Evolutionary conservation across 352 stramenopile species (phyloP).

Genomic region (Globisporangium solare): DNA sequence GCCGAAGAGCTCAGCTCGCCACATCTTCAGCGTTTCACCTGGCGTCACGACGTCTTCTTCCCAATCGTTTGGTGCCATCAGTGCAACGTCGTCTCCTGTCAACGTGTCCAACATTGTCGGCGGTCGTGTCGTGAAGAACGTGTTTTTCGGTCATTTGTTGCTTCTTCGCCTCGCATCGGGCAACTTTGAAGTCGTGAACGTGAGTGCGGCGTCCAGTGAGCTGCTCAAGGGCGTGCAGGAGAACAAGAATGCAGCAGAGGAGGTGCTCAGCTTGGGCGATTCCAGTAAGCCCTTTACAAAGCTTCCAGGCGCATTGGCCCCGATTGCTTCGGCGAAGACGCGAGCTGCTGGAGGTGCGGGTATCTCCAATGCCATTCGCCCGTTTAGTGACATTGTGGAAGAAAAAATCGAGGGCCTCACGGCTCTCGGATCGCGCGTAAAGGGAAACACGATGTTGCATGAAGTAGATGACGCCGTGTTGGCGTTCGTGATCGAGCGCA

Average conservation of each 20-base stretch:
- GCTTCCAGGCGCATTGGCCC: slow-evolving; percentile 48
- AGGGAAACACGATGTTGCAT: slow-evolving; percentile 48
- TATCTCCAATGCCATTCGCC: slow-evolving; percentile 23
- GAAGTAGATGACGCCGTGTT: slow-evolving; percentile 71
- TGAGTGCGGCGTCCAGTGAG: slow-evolving; percentile 68
- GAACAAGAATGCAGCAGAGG: slow-evolving; percentile 17
- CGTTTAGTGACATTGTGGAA: slow-evolving; percentile 58
- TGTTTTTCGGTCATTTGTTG: slow-evolving; percentile 71
- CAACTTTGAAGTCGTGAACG: slow-evolving; percentile 75
- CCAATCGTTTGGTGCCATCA: neutral
- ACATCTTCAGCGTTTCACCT: slow-evolving; percentile 75
- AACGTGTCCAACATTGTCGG: slow-evolving; percentile 53
- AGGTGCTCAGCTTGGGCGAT: slow-evolving; percentile 6
- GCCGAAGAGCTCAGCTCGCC: slow-evolving; percentile 64
- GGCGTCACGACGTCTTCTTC: slow-evolving; percentile 9
- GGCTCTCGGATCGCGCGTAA: slow-evolving; percentile 57
- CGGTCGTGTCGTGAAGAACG: slow-evolving; percentile 64
- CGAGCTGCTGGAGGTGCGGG: slow-evolving; percentile 15
- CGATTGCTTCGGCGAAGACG: slow-evolving; percentile 36
- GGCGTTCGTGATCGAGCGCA: slow-evolving; percentile 57
- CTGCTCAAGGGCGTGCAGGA: slow-evolving; percentile 55
- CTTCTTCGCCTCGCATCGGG: slow-evolving; percentile 66
- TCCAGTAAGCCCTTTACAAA: slow-evolving; percentile 24
- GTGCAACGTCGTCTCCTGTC: neutral
- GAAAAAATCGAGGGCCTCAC: slow-evolving; percentile 52